Evolutionary conservation across 257 asterid species (phyloP).

Genomic region (Solanum pimpinellifolium): DNA sequence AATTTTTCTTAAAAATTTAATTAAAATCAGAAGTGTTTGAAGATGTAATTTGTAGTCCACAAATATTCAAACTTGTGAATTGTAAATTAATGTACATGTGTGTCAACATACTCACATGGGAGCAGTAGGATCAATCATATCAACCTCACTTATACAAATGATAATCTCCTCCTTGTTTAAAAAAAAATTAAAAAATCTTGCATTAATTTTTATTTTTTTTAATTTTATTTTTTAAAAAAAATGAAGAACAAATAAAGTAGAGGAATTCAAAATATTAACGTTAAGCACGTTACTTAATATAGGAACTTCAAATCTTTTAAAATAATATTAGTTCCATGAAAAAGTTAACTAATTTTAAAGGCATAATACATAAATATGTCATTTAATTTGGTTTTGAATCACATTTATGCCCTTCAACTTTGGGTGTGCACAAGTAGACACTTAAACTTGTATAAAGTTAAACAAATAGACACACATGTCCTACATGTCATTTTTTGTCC

Average conservation of each 20-base stretch:
- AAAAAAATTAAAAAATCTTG: neutral
- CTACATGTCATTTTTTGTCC: no score
- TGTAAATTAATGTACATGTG: neutral
- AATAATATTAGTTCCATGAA: neutral
- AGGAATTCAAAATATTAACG: neutral
- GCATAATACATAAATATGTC: no score
- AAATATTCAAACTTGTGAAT: neutral
- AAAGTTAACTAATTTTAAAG: neutral
- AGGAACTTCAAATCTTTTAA: neutral
- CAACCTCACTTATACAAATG: neutral
- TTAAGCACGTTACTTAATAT: neutral
- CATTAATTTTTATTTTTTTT: neutral
- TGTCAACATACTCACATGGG: neutral
- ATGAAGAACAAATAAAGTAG: neutral
- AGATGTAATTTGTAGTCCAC: neutral
- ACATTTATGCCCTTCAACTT: no score
- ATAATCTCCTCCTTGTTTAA: neutral
- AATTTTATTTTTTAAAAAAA: no score
- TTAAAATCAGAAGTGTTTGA: neutral
- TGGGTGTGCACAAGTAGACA: no score
- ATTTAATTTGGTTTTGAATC: no score
- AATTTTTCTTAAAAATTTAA: neutral
- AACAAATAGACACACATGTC: no score
- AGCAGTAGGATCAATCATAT: neutral
- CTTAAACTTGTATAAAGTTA: no score